Evolutionary conservation across 495 filamentous ascomycete species (phyloP).

Genomic region (Neurospora sp.): DNA sequence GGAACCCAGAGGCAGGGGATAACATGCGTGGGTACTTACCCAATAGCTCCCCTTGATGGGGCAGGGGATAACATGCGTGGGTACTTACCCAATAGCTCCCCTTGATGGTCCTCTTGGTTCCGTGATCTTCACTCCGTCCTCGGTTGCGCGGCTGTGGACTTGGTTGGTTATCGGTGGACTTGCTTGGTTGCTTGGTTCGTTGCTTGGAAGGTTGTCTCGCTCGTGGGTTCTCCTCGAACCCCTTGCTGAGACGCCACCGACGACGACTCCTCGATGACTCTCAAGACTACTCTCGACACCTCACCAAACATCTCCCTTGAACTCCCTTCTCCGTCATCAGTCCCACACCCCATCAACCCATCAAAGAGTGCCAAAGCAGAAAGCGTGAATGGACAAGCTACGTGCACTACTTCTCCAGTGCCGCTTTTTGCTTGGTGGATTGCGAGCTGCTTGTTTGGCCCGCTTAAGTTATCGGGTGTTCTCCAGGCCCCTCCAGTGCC

Average conservation of each 20-base stretch:
- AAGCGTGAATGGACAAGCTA: too few relatives aligned
- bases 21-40: not conserved
- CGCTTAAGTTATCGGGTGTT: too few relatives aligned
- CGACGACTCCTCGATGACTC: not conserved
- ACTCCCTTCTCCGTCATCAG: too few relatives aligned
- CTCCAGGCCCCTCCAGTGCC: not conserved
- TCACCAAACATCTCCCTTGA: not conserved
- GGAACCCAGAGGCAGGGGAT: not conserved
- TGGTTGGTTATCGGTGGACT: not conserved
- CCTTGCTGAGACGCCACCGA: not conserved
- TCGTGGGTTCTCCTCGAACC: not conserved
- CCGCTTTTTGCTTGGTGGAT: too few relatives aligned
- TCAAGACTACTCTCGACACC: not conserved
- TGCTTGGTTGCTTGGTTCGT: not conserved
- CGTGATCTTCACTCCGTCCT: not conserved
- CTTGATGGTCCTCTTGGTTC: not conserved
- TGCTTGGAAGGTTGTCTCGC: not conserved
- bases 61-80: too few relatives aligned
- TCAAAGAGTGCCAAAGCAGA: too few relatives aligned
- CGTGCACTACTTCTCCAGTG: too few relatives aligned
- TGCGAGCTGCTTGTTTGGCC: too few relatives aligned
- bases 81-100: too few relatives aligned
- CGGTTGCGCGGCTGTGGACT: not conserved
- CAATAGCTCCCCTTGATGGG: too few relatives aligned
- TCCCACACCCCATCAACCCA: too few relatives aligned